These are phyloP conservation scores for Limonium bicolor DNA, from an alignment of 148 eudicot genomes.

Conservation along the genomic window DNA sequence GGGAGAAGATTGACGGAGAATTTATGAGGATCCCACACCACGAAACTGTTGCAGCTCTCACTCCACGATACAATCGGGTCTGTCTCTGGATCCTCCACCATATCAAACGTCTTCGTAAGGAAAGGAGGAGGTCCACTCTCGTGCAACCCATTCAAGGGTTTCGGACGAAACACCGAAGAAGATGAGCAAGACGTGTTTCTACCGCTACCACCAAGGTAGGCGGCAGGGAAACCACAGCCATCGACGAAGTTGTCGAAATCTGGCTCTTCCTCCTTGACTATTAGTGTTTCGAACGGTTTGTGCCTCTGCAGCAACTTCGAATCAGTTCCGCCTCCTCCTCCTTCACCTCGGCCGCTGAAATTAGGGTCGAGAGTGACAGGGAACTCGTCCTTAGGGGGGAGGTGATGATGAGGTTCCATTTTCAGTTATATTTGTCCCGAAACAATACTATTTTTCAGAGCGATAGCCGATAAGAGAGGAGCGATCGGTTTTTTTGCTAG, in stretches of 20 bases:
- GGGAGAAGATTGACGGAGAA: slow-evolving; percentile 39
- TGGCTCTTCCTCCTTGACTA: neutral
- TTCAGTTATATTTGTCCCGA: too few species aligned
- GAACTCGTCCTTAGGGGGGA: slow-evolving; percentile 21
- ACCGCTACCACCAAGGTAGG: too few species aligned
- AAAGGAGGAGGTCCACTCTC: slow-evolving; percentile 54
- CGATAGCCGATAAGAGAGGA: too few species aligned
- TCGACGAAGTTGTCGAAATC: neutral
- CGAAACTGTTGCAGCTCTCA: slow-evolving; percentile 13
- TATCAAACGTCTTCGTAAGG: slow-evolving; percentile 51
- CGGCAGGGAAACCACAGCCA: too few species aligned
- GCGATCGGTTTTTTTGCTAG: too few species aligned
- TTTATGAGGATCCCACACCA: slow-evolving; percentile 50
- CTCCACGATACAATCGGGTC: slow-evolving; percentile 56
- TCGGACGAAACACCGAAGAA: slow-evolving; percentile 8
- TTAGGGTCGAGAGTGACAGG: slow-evolving; percentile 7
- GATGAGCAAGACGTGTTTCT: slow-evolving; percentile 2
- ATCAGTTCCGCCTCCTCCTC: neutral
- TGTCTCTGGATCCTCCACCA: slow-evolving; percentile 52
- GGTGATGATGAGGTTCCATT: too few species aligned
- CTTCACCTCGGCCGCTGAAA: neutral
- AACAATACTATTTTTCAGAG: too few species aligned
- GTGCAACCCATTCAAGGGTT: slow-evolving; percentile 27
- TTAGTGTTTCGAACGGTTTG: neutral
- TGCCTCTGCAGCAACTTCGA: too few species aligned